Evolutionary conservation across 2,329 filamentous ascomycete genomes (phyloP).

Genomic region (Akanthomyces lecanii): DNA sequence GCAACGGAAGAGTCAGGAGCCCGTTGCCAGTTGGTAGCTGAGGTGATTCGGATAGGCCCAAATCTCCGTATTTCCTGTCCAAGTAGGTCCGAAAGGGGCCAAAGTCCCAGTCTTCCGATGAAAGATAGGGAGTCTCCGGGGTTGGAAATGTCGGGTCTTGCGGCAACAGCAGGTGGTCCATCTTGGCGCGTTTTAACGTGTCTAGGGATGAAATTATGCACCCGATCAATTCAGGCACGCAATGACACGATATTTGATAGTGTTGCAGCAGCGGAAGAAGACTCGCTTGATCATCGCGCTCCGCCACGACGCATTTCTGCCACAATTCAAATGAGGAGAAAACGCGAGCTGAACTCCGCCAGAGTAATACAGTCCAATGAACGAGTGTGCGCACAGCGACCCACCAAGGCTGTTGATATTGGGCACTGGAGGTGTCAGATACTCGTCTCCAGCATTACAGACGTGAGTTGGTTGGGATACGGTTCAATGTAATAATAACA

Average conservation of each 20-base stretch:
- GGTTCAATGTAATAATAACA: too few relatives aligned
- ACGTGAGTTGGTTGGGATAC: too few relatives aligned
- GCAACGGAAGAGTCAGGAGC: not conserved
- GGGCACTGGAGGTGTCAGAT: too few relatives aligned
- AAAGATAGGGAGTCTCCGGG: constrained; percentile 23
- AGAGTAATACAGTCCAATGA: not conserved
- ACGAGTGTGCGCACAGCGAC: not conserved
- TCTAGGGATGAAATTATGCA: not conserved
- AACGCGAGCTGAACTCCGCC: constrained; percentile 9
- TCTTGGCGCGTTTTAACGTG: not conserved
- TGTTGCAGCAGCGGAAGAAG: not conserved
- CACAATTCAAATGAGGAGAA: not conserved
- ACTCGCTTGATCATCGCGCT: too few relatives aligned
- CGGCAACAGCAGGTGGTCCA: constrained; percentile 24
- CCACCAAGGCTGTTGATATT: not conserved
- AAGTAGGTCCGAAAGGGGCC: constrained; percentile 26
- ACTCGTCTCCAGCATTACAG: too few relatives aligned
- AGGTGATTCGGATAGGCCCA: constrained; percentile 17
- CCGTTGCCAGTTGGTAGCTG: constrained; percentile 18
- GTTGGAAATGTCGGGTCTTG: constrained; percentile 19
- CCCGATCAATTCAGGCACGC: not conserved
- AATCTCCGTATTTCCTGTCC: constrained; percentile 18
- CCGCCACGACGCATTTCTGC: not conserved
- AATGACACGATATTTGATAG: not conserved
- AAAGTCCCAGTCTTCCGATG: constrained; percentile 25